Percentiles rank a stretch among this genome's conserved stretches.
Conservation (phyloP, 1,284 basidiomycete genomes). For the Ceratobasidium sp. region DNA sequence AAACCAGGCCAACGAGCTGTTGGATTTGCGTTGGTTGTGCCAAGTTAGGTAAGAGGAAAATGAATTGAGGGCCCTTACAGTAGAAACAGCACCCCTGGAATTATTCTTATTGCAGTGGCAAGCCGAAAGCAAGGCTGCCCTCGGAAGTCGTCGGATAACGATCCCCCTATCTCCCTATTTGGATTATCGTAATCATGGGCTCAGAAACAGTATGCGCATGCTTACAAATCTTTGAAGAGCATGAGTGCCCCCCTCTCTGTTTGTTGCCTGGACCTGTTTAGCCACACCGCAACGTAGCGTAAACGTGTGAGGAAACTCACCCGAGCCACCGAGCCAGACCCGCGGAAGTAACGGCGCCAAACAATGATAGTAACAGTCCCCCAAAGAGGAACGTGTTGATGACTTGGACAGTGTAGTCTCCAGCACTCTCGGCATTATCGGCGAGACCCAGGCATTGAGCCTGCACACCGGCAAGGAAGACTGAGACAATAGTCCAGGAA, state of each 20-base stretch:
- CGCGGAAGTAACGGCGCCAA: slow-evolving; percentile 18
- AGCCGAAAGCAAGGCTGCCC: no score
- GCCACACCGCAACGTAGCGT: not conserved
- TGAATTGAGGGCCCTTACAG: no score
- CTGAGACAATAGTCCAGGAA: slow-evolving; percentile 20
- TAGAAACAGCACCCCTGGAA: no score
- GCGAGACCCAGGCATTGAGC: slow-evolving; percentile 15
- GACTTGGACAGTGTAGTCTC: not conserved
- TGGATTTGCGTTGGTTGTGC: not conserved
- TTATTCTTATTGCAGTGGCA: no score
- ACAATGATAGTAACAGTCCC: slow-evolving; percentile 20
- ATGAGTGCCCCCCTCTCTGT: no score
- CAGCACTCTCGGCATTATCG: not conserved
- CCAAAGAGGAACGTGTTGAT: slow-evolving; percentile 11
- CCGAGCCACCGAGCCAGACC: slow-evolving; percentile 37
- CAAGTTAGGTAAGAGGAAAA: not conserved
- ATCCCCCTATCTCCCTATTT: no score
- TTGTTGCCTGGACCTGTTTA: not conserved
- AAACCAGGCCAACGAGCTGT: slow-evolving; percentile 21
- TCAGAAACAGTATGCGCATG: no score
- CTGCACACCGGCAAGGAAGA: slow-evolving; percentile 31
- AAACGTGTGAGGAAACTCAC: not conserved
- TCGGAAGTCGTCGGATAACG: no score
- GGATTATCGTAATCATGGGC: no score
- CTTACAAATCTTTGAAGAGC: no score